Conservation (phyloP, 371 early-diverging fungal genomes). For the Actinomucor elegans region DNA sequence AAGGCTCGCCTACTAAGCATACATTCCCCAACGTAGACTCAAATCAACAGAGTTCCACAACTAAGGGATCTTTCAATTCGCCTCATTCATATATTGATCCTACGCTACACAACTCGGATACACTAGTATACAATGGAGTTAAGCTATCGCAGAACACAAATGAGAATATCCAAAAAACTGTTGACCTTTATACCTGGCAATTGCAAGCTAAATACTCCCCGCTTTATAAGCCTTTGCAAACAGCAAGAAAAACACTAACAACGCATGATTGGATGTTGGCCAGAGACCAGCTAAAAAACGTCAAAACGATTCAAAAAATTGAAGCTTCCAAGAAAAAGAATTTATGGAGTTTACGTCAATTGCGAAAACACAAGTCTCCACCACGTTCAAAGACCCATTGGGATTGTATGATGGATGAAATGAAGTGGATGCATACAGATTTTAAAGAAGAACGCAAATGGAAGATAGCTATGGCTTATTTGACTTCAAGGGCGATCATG, state of each 20-base stretch:
- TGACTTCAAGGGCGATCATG: constrained; percentile 71
- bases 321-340: constrained; percentile 78
- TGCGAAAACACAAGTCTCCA: constrained; percentile 69
- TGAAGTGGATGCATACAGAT: constrained; percentile 88
- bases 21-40: no score
- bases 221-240: constrained; percentile 63
- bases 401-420: constrained; percentile 87
- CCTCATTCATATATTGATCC: neutral
- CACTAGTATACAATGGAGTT: constrained; percentile 70
- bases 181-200: constrained; percentile 73
- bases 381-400: constrained; percentile 82
- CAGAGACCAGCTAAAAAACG: constrained; percentile 78
- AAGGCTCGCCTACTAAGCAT: no score
- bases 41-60: no score
- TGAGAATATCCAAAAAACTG: constrained; percentile 21
- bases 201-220: constrained; percentile 72
- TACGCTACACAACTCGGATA: constrained; percentile 48
- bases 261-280: constrained; percentile 88
- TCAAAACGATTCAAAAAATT: constrained; percentile 73
- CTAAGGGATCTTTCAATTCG: no score
- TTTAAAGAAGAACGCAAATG: constrained; percentile 85
- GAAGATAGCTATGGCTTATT: constrained; percentile 78
- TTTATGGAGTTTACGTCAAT: constrained; percentile 82
- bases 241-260: constrained; percentile 70
- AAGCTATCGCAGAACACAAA: constrained; percentile 23